Evolutionary conservation across 345 rosid genomes (phyloP).

Genomic region (Clarkia xantiana): DNA sequence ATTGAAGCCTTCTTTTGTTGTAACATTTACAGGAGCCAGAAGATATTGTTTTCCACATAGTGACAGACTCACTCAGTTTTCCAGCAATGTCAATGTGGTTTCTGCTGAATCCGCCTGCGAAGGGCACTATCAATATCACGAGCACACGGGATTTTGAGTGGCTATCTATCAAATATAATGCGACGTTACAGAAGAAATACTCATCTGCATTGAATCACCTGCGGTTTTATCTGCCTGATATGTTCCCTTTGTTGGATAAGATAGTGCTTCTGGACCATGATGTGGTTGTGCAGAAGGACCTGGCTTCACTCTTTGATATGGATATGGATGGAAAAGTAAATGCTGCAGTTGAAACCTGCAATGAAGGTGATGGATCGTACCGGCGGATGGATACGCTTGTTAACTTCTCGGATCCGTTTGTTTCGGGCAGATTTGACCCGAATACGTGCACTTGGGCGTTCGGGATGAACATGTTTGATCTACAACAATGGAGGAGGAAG

Average conservation of each 20-base stretch:
- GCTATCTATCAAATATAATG: conserved; percentile 39
- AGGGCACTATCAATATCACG: conserved; percentile 48
- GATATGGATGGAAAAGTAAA: conserved; percentile 69
- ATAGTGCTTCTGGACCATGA: conserved; percentile 78
- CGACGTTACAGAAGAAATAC: conserved; percentile 41
- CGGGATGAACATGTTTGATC: conserved; percentile 85
- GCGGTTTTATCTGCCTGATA: conserved; percentile 72
- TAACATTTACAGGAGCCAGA: conserved; percentile 41
- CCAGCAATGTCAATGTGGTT: conserved; percentile 94
- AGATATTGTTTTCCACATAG: conserved; percentile 68
- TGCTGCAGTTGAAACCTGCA: conserved; percentile 89
- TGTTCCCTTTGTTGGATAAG: conserved; percentile 63
- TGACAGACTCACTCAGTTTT: conserved; percentile 72
- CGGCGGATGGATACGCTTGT: conserved; percentile 43
- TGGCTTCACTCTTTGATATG: conserved; percentile 52
- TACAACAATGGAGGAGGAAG: conserved; percentile 62
- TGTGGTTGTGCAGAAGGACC: conserved; percentile 80
- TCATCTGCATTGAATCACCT: conserved; percentile 62
- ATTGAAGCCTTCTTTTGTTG: conserved; percentile 4
- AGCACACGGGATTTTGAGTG: conserved; percentile 51
- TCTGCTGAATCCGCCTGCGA: conserved; percentile 48
- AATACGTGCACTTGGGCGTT: conserved; percentile 87
- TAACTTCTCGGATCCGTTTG: conserved; percentile 57
- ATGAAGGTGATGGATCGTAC: conserved; percentile 40
- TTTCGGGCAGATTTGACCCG: conserved; percentile 40